Base-by-base conservation (phyloP, 2,329 filamentous ascomycete species). In the Domatiomyces globalis region DNA sequence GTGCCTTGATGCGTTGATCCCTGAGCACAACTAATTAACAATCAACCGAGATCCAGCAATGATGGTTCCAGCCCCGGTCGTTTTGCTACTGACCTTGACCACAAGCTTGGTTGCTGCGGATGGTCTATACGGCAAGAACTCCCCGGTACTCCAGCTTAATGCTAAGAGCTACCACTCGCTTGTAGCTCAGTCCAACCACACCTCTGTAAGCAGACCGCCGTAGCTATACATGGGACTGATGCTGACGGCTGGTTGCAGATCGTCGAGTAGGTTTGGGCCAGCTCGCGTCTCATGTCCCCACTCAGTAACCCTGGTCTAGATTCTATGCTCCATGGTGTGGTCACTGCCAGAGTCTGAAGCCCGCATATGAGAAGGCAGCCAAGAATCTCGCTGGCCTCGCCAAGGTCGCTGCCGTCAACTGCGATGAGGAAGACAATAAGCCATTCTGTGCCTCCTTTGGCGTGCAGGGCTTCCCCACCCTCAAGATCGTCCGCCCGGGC, bases 301-400 rank as follows among this genome's bases (percentile, higher is more conserved):
- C 36, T 53, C 54, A 3, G 33, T 39, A 39, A 44, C 43, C n/a
- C 65, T 87, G 89, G 89, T 70, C 9, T 39, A 39, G 33, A 39
- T 96, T 96, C 76, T 96, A 95, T 64, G 90, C 90, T 7, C 90
- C 90, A 20, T 96, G 90, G 90, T 96, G 92, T 63, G 92, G 90
- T 43, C 92, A 96, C 71, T 98, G 92, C 73, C 79, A 95, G 71
- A 95, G 85, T 70, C 83, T 98, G 63, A 89, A 95, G 71, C 90
- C 89, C 2, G 86, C 87, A 45, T 98, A 92, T 70, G 90, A 96
- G 69, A 95, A 95, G 69, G 89, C 83, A 1, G 92, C 92, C 61
- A 85, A 84, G 63, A 87, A 82, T 62, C 83, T 98, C 53, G 79
- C 84, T n/a, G 92, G 92, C 12, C 77, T 96, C 12, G 92, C 88